Evolutionary conservation across 352 stramenopile species (phyloP), one percentile per base, ranked within the genome.

Genomic region (Globisporangium orthogonon): DNA sequence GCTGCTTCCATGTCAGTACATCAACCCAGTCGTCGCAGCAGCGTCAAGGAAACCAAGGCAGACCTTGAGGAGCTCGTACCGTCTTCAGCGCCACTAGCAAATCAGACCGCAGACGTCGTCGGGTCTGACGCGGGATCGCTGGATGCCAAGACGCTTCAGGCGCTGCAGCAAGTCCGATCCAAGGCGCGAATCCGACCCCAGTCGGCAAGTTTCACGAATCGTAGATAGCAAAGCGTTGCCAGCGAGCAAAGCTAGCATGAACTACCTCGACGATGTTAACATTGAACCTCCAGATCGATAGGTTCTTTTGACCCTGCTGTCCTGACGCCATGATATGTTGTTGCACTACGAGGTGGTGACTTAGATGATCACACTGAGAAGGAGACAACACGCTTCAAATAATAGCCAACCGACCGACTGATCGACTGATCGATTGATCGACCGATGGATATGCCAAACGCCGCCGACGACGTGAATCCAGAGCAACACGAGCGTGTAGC

Each of bases 401-500:
- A 23, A 23, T 23, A 23, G 23, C 23, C 23, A 56, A 30, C 50
- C 23, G 51, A 47, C 35, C 23, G 23, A 23, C 23, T 23, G 23
- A 23, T 2, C 45, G n/a, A 7, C n/a, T 50, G 23, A 23, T 23
- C 23, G 23, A 23, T 23, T 23, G 23, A 23, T 23, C 23, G 23
- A 23, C 23, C 23, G 23, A 23, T 23, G 23, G 23, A 23, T 23
- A 23, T 23, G 23, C 23, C 23, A 23, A 35, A 35, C 35, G 52
- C 43, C 31, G 41, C 10, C 11, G 46, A 61, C 14, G 64, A 60
- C 5, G 55, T 67, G 10, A 56, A 73, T n/a, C 41, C 47, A 2
- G 63, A 59, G 14, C 83, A 86, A 57, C 80, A 90, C 52, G 67
- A 79, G 54, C 77, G 80, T 45, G 80, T 90, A 33, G 60, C 63